A percentile compares a stretch with the other conserved stretches of the same genome.
Conservation (phyloP, 2,329 filamentous ascomycete genomes). For the Ophidiomyces ophidiicola region DNA sequence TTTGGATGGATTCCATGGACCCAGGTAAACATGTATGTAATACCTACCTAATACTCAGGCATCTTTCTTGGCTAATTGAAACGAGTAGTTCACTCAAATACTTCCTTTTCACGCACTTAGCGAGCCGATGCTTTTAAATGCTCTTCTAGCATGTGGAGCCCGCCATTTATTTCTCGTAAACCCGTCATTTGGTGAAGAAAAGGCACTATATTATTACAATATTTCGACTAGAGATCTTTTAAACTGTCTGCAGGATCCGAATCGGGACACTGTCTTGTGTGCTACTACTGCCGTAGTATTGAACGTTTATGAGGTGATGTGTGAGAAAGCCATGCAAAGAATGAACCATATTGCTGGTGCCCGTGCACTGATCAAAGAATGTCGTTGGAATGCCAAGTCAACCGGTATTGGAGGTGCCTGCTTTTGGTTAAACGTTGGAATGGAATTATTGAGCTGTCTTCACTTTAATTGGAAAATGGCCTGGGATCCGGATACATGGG, state of each 20-base stretch:
- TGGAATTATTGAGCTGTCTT: slow-evolving; percentile 81
- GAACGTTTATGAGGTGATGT: slow-evolving; percentile 91
- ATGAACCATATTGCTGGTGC: slow-evolving; percentile 85
- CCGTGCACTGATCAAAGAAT: slow-evolving; percentile 75
- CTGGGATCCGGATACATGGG: slow-evolving; percentile 87
- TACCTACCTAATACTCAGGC: slow-evolving; percentile 12
- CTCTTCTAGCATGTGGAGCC: slow-evolving; percentile 77
- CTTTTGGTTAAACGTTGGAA: slow-evolving; percentile 86
- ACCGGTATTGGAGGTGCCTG: slow-evolving; percentile 72
- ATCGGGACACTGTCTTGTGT: slow-evolving; percentile 71
- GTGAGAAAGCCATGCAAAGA: slow-evolving; percentile 60
- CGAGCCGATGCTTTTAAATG: slow-evolving; percentile 79
- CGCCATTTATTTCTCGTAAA: slow-evolving; percentile 65
- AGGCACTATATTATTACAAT: slow-evolving; percentile 72
- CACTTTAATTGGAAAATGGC: slow-evolving; percentile 76
- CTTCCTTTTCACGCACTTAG: slow-evolving; percentile 72
- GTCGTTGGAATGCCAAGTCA: slow-evolving; percentile 71
- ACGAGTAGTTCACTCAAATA: slow-evolving; percentile 55
- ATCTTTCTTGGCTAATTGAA: slow-evolving; percentile 12
- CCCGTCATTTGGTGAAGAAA: slow-evolving; percentile 58
- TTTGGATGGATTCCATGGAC: slow-evolving; percentile 93
- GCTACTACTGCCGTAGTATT: slow-evolving; percentile 78
- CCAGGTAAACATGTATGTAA: slow-evolving; percentile 56
- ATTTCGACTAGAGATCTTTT: slow-evolving; percentile 69
- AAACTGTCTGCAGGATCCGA: slow-evolving; percentile 66